phyloP scores from a whole-genome alignment of 345 rosid genomes.

The Ceriops tagal region DNA sequence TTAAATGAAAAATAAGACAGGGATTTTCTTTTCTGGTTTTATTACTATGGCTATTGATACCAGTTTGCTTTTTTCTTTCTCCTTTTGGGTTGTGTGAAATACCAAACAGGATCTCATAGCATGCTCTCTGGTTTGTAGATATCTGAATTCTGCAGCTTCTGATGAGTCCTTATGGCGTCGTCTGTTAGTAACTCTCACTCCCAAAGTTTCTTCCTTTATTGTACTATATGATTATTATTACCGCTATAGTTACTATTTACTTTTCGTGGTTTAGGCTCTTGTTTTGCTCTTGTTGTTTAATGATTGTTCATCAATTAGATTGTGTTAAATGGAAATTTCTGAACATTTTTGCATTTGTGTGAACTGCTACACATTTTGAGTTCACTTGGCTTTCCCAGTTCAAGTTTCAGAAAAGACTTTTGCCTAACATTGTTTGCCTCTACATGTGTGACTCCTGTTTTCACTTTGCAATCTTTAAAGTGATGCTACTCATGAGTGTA shows the following conservation, averaged over 20 bases:
- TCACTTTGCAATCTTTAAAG: no score
- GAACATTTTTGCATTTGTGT: no score
- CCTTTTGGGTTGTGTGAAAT: neutral
- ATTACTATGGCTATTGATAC: neutral
- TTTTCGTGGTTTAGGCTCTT: neutral
- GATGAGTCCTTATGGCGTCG: conserved; percentile 97
- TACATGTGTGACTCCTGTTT: no score
- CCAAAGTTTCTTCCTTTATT: neutral
- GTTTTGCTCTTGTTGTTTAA: no score
- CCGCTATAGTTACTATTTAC: neutral
- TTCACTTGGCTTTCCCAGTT: no score
- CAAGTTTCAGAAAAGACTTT: no score
- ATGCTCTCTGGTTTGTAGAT: conserved; percentile 76
- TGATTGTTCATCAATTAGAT: no score
- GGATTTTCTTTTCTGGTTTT: neutral
- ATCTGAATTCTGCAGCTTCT: conserved; percentile 64
- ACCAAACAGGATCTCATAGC: conserved; percentile 72
- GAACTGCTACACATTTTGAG: no score
- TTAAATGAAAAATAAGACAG: neutral
- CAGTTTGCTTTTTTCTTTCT: neutral
- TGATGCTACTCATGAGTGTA: no score
- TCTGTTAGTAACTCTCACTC: conserved; percentile 46
- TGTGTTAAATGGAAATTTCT: no score
- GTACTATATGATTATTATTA: neutral
- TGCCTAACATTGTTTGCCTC: no score